Conservation (phyloP, 2,329 filamentous ascomycete genomes). For the Talaromyces sp. region DNA sequence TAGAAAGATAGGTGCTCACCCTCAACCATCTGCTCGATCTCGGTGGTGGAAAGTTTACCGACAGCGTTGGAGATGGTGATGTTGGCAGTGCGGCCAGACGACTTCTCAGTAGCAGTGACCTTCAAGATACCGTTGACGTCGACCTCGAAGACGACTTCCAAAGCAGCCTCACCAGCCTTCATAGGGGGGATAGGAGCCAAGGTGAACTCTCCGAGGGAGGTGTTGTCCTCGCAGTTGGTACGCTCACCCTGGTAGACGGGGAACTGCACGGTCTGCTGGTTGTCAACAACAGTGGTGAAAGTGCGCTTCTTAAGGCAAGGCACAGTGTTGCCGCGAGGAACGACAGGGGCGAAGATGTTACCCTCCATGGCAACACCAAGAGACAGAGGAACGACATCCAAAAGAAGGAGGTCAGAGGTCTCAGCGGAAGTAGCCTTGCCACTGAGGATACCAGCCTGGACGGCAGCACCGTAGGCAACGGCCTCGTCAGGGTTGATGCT, state of each 20-base stretch:
- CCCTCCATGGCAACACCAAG: slow-evolving; percentile 99
- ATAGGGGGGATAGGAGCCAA: slow-evolving; percentile 79
- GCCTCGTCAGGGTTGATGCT: slow-evolving; percentile 99
- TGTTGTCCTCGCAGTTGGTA: slow-evolving; percentile 98
- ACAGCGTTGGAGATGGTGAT: slow-evolving; percentile 99
- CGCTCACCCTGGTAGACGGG: slow-evolving; percentile 94
- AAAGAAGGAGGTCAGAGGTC: slow-evolving; percentile 85
- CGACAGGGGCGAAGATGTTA: slow-evolving; percentile 95
- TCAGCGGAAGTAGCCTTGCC: slow-evolving; percentile 96
- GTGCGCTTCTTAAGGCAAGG: slow-evolving; percentile 79
- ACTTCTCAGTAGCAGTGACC: slow-evolving; percentile 99
- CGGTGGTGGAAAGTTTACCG: slow-evolving; percentile 86
- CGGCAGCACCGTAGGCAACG: slow-evolving; percentile 96
- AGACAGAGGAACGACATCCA: slow-evolving; percentile 93
- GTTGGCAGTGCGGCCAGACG: slow-evolving; percentile 94
- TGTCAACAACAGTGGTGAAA: slow-evolving; percentile 68
- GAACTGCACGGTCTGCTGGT: slow-evolving; percentile 80
- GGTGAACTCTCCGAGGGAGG: slow-evolving; percentile 94
- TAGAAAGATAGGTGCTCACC: too few relatives aligned
- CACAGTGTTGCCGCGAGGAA: slow-evolving; percentile 70
- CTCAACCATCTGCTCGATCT: slow-evolving; percentile 98
- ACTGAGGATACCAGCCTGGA: slow-evolving; percentile 97
- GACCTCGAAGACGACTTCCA: slow-evolving; percentile 98
- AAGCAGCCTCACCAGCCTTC: slow-evolving; percentile 90
- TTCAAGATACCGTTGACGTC: slow-evolving; percentile 99